Base-by-base conservation (phyloP, 768 basidiomycete species). In the Tricholoma terreum region DNA sequence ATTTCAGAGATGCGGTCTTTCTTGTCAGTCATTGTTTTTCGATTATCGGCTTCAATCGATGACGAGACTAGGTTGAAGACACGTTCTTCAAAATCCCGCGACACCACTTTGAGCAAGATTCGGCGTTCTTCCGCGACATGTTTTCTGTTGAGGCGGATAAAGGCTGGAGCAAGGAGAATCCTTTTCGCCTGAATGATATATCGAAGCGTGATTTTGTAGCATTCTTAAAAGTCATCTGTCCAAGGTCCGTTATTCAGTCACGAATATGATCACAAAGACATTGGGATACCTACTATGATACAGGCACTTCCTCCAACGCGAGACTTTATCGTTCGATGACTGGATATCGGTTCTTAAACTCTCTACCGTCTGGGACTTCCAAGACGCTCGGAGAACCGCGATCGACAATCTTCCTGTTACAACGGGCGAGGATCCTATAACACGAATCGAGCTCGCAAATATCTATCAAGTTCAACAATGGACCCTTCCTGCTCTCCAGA, bases 61-160 rank as follows among this genome's bases (percentile, higher is more conserved):
- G n/a, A n/a, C n/a, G n/a, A n/a, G n/a, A n/a, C n/a, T n/a, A 77
- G 76, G 76, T 76, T 27, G 77, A 78, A 46, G 67, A 69, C 40
- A 61, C 60, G 11, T 55, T 75, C 21, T 79, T 77, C 68, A 73
- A 74, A 55, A 63, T 78, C 10, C 77, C 75, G 14, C 66, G 68
- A 12, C 63, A 67, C n/a, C 66, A 70, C 22, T 71, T 79, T 27
- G 61, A 67, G 31, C 63, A 65, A 15, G 66, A 68, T 40, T 77
- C 75, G 0, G 65, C 67, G 3, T 65, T 76, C 1, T 75, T 78
- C 61, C 60, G 61, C 9, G 54, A 69, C 8, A 68, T 73, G 62
- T 74, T 77, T 75, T 5, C 73, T 71, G 54, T n/a, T 31, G 31
- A 58, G 4, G 5, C 50, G 31, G 58, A 57, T 5, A 71, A 76